Evolutionary conservation across 345 rosid species (phyloP).

Genomic region (Pugionium cornutum): DNA sequence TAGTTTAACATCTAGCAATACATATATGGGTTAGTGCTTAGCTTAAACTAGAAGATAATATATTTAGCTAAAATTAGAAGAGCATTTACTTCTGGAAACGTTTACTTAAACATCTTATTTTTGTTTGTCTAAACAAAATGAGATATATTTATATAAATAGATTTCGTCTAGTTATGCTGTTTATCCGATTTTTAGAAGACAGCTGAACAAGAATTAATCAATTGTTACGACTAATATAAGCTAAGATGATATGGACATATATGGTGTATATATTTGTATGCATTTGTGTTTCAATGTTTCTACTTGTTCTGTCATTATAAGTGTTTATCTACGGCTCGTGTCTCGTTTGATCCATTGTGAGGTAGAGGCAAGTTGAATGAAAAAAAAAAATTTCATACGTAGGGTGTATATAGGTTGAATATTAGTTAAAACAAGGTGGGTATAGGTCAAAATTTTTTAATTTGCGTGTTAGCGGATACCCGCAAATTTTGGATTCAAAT

Average conservation of each 20-base stretch:
- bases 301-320: no score
- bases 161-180: background rate
- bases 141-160: no score
- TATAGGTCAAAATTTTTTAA: no score
- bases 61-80: background rate
- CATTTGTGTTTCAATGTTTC: constrained; percentile 3
- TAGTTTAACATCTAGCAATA: background rate
- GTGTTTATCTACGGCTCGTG: no score
- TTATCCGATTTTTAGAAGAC: background rate
- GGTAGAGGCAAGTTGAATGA: no score
- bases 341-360: no score
- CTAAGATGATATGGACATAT: background rate
- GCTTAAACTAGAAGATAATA: background rate
- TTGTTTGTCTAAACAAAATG: constrained; percentile 2
- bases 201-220: background rate
- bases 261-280: constrained; percentile 4
- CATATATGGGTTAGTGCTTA: constrained; percentile 10
- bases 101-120: background rate
- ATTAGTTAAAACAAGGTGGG: no score
- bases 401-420: no score
- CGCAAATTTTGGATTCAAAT: no score
- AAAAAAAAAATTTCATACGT: no score
- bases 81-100: background rate
- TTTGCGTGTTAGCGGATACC: no score
- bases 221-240: background rate